Evolutionary conservation across 2,329 filamentous ascomycete genomes (phyloP).

Genomic region (Clarireedia paspali): DNA sequence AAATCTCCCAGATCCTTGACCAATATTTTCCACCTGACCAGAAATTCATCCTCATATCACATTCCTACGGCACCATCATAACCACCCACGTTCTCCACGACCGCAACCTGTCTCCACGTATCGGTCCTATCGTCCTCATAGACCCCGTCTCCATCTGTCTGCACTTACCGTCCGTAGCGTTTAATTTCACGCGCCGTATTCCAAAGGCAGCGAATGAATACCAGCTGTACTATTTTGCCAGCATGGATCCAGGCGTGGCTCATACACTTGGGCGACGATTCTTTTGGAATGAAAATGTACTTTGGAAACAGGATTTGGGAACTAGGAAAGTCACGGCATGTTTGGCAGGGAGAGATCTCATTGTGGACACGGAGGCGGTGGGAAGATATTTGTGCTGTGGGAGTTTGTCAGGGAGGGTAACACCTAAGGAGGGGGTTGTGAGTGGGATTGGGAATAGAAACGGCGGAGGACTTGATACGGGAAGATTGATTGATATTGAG

Average conservation of each 20-base stretch:
- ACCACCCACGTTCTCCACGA: conserved; percentile 46
- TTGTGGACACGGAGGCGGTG: conserved; percentile 46
- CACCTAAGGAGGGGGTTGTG: conserved; percentile 16
- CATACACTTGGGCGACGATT: conserved; percentile 51
- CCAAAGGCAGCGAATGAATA: conserved; percentile 46
- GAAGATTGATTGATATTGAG: conserved; percentile 2
- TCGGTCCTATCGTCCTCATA: conserved; percentile 45
- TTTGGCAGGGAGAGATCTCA: conserved; percentile 44
- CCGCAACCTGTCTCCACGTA: conserved; percentile 32
- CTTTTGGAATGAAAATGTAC: conserved; percentile 53
- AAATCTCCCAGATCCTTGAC: conserved; percentile 44
- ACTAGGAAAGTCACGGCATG: conserved; percentile 38
- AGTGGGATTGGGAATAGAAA: conserved; percentile 11
- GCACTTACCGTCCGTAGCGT: conserved; percentile 54
- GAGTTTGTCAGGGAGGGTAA: conserved; percentile 6
- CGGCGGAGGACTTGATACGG: neutral
- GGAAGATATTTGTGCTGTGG: conserved; percentile 40
- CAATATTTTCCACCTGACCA: conserved; percentile 38
- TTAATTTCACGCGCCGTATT: conserved; percentile 47
- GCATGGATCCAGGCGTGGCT: conserved; percentile 49
- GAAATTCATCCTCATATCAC: conserved; percentile 45
- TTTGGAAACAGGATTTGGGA: conserved; percentile 50
- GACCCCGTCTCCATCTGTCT: conserved; percentile 54
- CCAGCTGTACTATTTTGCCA: conserved; percentile 52
- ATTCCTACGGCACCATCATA: conserved; percentile 47